Evolutionary conservation across 495 filamentous ascomycete species (phyloP).

Genomic region (Neurospora sp.): DNA sequence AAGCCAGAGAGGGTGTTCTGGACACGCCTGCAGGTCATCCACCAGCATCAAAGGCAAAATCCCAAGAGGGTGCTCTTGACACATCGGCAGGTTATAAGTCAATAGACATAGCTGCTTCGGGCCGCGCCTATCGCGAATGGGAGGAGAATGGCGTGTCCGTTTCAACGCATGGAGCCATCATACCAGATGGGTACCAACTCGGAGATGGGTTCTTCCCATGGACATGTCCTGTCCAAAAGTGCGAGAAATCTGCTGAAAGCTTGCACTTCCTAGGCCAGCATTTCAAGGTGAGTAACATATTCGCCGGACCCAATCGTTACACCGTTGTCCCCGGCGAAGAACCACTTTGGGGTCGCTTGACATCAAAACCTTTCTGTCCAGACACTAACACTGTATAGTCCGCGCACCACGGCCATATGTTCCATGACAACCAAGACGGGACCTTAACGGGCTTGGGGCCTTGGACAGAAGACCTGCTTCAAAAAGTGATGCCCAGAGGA

Average conservation of each 20-base stretch:
- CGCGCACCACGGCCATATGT: constrained; percentile 10
- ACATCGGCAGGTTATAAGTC: background rate
- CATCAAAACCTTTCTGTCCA: background rate
- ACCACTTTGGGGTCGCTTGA: background rate
- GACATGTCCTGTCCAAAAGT: constrained; percentile 13
- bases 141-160: background rate
- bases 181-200: constrained; percentile 16
- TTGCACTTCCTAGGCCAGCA: constrained; percentile 9
- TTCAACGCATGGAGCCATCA: constrained; percentile 3
- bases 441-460: constrained; percentile 19
- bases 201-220: constrained; percentile 7
- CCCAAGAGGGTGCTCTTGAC: background rate
- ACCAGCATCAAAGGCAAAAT: background rate
- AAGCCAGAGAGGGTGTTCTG: background rate
- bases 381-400: constrained; percentile 3
- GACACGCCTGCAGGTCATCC: background rate
- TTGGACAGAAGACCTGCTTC: constrained; percentile 3
- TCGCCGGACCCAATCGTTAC: background rate
- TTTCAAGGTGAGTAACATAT: constrained; percentile 10
- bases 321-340: background rate
- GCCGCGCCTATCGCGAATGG: constrained; percentile 14
- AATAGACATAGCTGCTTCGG: constrained; percentile 14
- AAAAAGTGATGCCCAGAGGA: constrained; percentile 1
- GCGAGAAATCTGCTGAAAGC: constrained; percentile 1
- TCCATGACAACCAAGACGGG: constrained; percentile 30